Evolutionary conservation across 495 filamentous ascomycete genomes (phyloP).

Genomic region (Podospora sp.): DNA sequence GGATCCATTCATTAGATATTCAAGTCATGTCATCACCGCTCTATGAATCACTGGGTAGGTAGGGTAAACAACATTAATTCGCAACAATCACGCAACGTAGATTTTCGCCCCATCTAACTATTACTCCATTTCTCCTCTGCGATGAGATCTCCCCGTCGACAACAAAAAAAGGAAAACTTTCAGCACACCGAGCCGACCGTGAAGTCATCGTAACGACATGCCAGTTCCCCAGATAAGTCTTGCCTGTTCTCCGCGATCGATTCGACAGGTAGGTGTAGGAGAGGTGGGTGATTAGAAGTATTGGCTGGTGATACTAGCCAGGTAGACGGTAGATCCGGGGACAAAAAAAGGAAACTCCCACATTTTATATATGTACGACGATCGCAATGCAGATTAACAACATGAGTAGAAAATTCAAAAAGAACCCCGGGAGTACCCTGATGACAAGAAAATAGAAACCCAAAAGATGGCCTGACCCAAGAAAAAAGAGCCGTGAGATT

Average conservation of each 20-base stretch:
- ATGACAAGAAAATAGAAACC: neutral
- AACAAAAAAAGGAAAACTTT: neutral
- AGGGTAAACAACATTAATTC: neutral
- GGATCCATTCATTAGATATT: too few relatives aligned
- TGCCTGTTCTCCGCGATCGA: too few relatives aligned
- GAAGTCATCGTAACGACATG: neutral
- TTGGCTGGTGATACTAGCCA: neutral
- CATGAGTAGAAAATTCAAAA: neutral
- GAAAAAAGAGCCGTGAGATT: neutral
- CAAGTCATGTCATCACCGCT: too few relatives aligned
- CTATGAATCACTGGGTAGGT: too few relatives aligned
- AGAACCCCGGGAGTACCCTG: neutral
- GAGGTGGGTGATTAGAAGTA: neutral
- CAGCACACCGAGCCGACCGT: neutral
- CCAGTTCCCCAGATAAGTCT: neutral
- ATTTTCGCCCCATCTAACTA: neutral
- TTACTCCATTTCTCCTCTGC: neutral
- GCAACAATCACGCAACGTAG: neutral
- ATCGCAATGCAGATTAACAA: slow-evolving; percentile 3
- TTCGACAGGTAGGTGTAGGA: neutral
- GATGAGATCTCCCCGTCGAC: too few relatives aligned
- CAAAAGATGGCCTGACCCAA: neutral
- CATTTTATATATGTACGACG: slow-evolving; percentile 9
- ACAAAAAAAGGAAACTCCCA: neutral
- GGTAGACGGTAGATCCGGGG: neutral